Evolutionary conservation across 345 rosid species (phyloP), one percentile per base, ranked within the genome.

Genomic region (Populus simonii): DNA sequence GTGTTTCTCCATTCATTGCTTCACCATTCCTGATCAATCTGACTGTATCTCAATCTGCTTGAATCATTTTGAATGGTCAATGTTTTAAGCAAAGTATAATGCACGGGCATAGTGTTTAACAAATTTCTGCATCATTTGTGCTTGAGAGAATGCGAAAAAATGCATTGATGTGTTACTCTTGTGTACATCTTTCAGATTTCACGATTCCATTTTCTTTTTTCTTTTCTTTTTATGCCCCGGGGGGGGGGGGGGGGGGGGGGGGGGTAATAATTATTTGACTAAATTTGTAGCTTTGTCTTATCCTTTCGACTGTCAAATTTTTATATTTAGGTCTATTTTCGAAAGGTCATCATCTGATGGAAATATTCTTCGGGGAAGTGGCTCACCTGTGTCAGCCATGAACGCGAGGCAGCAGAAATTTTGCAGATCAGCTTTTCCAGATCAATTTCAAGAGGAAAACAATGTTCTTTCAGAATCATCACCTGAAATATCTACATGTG

Each of bases 311-410:
- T 61, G 38, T 69, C 66, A 78, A 39, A 70, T 69, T 66, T 75
- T 66, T 75, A 68, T 80, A 79, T 84, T 78, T 84, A 96, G 98
- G 89, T 87, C 90, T 74, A 75, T 82, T 80, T 87, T 92, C 84
- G 89, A 91, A 83, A 89, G 97, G 85, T 96, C 92, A 84, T 88
- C 91, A 70, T 96, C 98, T 33, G 98, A 90, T 86, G 99, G 99
- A 82, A 96, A 91, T 84, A 86, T 94, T 73, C 90, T 92, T 76
- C 91, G 39, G 33, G 88, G 78, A 79, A 86, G 83, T 71, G 45
- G 65, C 71, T 80, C 90, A 27, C 83, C 92, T 7, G 78, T 90
- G 84, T 85, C 89, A 33, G 84, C 85, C 47, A 73, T 83, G 78
- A 83, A 87, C 81, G 82, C 53, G 70, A 84, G 87, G 75, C 84